Evolutionary conservation across 2,329 filamentous ascomycete genomes (phyloP).

Genomic region (Pyrenophora graminea): DNA sequence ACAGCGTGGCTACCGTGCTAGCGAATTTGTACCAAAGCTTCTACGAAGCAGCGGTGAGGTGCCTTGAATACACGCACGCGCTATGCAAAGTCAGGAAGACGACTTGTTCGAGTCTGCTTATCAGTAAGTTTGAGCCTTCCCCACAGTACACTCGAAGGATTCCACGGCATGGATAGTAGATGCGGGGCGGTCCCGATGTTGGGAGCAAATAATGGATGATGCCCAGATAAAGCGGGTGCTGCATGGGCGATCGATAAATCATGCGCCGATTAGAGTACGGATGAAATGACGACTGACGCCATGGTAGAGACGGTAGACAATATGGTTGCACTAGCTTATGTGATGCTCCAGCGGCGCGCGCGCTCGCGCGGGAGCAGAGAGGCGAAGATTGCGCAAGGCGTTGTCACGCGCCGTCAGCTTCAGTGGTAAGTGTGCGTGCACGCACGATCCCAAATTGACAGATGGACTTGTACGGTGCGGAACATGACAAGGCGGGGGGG

Average conservation of each 20-base stretch:
- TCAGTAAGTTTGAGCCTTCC: constrained; percentile 50
- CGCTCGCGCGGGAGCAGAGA: constrained; percentile 46
- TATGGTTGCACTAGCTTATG: constrained; percentile 66
- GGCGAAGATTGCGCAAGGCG: constrained; percentile 44
- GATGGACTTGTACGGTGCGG: constrained; percentile 17
- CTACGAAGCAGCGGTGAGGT: constrained; percentile 75
- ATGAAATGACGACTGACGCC: constrained; percentile 24
- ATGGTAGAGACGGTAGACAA: constrained; percentile 65
- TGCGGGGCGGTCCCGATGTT: constrained; percentile 16
- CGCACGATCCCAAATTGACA: constrained; percentile 14
- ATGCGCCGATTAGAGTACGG: constrained; percentile 12
- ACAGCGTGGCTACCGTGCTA: constrained; percentile 69
- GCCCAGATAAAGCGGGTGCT: constrained; percentile 20
- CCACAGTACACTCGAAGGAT: constrained; percentile 1
- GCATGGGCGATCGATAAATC: constrained; percentile 20
- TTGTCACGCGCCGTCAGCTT: constrained; percentile 64
- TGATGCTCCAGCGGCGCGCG: constrained; percentile 63
- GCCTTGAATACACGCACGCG: constrained; percentile 63
- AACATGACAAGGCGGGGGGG: constrained; percentile 26
- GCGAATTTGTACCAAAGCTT: constrained; percentile 78
- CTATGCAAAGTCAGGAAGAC: constrained; percentile 59
- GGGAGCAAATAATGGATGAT: constrained; percentile 10
- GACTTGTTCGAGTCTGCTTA: constrained; percentile 65
- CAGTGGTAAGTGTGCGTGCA: constrained; percentile 59
- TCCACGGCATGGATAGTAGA: constrained; percentile 14